A percentile compares a stretch with the other conserved stretches of the same genome.
Conservation (phyloP, 176 grass and related monocot genomes). For the Bothriochloa decipiens region DNA sequence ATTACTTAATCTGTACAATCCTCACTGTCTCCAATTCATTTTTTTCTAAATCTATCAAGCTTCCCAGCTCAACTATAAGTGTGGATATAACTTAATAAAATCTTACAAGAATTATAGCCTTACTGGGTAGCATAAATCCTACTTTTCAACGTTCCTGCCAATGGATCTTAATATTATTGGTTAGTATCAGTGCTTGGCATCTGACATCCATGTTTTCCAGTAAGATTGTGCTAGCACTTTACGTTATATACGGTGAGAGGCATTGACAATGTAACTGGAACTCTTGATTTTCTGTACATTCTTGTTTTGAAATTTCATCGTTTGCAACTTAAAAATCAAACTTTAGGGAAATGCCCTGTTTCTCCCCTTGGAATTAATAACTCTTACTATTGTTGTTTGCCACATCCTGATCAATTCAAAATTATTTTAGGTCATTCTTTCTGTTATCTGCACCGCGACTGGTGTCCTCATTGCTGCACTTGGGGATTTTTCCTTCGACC, state of each 20-base stretch:
- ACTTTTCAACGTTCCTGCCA: not conserved
- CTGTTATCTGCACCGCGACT: constrained; percentile 77
- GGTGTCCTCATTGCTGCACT: constrained; percentile 91
- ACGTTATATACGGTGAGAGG: not conserved
- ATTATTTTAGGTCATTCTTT: constrained; percentile 78
- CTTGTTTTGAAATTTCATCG: constrained; percentile 8
- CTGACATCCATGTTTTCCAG: not conserved
- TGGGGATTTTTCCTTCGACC: constrained; percentile 98
- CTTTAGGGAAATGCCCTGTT: not conserved
- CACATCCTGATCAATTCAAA: constrained; percentile 25
- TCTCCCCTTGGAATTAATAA: not conserved
- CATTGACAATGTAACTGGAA: not conserved
- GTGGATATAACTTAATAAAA: not conserved
- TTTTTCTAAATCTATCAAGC: not conserved
- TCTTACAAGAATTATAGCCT: not conserved
- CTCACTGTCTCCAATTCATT: not conserved
- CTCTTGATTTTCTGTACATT: not conserved
- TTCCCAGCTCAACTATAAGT: not conserved
- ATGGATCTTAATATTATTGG: not conserved
- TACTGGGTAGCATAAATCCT: not conserved
- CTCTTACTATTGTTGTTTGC: not conserved
- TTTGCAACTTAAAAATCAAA: not conserved
- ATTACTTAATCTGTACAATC: not conserved
- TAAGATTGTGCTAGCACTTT: not conserved
- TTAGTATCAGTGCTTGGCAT: not conserved